phyloP scores from a whole-genome alignment of 306 rosid genomes.

The Mimosa bimucronata region DNA sequence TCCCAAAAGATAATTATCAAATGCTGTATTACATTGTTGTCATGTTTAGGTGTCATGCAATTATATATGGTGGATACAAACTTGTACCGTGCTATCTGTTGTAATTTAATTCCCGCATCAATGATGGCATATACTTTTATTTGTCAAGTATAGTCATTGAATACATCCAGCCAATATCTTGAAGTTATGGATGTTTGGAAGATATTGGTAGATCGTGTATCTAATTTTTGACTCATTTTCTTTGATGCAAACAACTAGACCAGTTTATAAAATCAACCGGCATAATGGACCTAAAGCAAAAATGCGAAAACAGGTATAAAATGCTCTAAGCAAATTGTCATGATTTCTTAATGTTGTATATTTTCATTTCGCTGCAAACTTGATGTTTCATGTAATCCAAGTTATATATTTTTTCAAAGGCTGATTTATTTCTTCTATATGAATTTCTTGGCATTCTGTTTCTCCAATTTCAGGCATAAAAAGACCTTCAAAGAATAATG shows the following conservation, averaged over 20 bases:
- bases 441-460: conserved; percentile 29
- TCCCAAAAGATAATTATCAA: conserved; percentile 1
- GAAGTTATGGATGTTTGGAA: conserved; percentile 19
- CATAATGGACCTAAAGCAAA: conserved; percentile 2
- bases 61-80: too few species aligned
- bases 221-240: background rate
- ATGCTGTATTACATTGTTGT: conserved; percentile 17
- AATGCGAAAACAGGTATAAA: conserved; percentile 13
- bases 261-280: background rate
- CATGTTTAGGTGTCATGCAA: too few species aligned
- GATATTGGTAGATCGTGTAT: conserved; percentile 17
- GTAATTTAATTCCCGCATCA: conserved; percentile 15
- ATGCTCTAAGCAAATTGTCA: background rate
- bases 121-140: background rate
- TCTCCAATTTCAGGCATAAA: conserved; percentile 55
- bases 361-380: conserved; percentile 31
- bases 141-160: conserved; percentile 32
- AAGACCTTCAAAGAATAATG: conserved; percentile 40
- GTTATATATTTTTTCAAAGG: conserved; percentile 7
- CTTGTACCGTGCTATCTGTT: conserved; percentile 7
- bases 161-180: background rate
- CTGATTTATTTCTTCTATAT: conserved; percentile 13
- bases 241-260: conserved; percentile 9
- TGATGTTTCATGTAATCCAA: conserved; percentile 13
- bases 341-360: conserved; percentile 17